Conservation (phyloP, 83 land plant genomes). For the Thuja plicata region DNA sequence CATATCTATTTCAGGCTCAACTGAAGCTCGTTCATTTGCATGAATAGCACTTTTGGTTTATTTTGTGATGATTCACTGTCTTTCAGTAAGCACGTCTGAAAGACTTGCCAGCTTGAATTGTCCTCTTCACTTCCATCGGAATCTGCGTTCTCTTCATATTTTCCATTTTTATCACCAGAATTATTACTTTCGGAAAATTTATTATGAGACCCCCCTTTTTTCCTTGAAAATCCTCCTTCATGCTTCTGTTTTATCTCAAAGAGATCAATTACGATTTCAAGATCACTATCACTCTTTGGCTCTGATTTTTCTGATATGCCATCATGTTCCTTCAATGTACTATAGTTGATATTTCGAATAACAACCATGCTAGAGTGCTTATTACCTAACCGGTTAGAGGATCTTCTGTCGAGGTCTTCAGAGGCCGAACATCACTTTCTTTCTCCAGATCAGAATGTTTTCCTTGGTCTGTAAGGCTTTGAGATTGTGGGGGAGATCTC, state of each 20-base stretch:
- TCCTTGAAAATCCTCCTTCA: neutral
- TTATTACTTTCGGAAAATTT: neutral
- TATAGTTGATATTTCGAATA: slow-evolving; percentile 20
- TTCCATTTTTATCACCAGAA: neutral
- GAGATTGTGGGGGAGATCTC: neutral
- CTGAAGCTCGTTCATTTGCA: neutral
- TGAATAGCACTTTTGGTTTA: neutral
- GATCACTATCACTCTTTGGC: slow-evolving; percentile 8
- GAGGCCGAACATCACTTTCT: neutral
- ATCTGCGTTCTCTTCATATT: neutral
- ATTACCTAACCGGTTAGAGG: slow-evolving; percentile 4
- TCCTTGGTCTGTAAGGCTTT: slow-evolving; percentile 1
- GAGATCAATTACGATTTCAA: neutral
- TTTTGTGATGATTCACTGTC: slow-evolving; percentile 8
- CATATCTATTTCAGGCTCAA: slow-evolving; percentile 3
- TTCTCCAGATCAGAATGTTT: slow-evolving; percentile 10
- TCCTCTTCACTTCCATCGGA: neutral
- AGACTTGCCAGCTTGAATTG: slow-evolving; percentile 12
- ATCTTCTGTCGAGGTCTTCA: neutral
- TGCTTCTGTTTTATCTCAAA: neutral
- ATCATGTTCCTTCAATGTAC: slow-evolving; percentile 5
- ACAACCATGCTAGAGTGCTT: slow-evolving; percentile 15
- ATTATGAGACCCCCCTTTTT: neutral
- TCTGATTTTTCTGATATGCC: neutral
- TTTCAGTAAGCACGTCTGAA: slow-evolving; percentile 4